Evolutionary conservation across 2,329 filamentous ascomycete species (phyloP).

Genomic region (Sporothrix brasiliensis): DNA sequence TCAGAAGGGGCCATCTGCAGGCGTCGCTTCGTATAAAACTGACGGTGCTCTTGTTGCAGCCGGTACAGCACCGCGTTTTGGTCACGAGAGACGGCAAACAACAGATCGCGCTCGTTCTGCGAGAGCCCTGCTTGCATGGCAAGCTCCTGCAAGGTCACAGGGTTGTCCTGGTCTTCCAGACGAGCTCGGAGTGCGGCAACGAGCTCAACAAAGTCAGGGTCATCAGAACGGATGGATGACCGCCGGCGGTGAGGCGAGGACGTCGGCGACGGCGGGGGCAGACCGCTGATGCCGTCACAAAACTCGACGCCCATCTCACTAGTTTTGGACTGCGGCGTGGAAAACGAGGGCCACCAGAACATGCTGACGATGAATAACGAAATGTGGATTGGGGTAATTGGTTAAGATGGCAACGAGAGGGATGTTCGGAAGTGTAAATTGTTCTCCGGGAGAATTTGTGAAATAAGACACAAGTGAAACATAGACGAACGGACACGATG

Average conservation of each 20-base stretch:
- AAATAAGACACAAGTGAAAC: no score
- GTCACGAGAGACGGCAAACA: not conserved
- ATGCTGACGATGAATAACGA: not conserved
- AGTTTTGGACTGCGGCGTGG: not conserved
- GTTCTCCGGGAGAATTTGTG: no score
- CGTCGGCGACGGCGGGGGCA: not conserved
- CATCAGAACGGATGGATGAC: constrained; percentile 5
- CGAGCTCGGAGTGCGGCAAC: constrained; percentile 1
- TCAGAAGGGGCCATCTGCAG: constrained; percentile 8
- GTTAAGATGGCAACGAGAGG: no score
- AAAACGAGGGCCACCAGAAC: not conserved
- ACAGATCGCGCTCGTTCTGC: constrained; percentile 15
- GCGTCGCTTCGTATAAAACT: not conserved
- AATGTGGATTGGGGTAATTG: no score
- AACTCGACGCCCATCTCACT: not conserved
- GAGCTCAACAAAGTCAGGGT: constrained; percentile 1
- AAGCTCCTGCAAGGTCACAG: not conserved
- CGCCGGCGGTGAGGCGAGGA: not conserved
- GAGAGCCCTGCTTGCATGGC: constrained; percentile 14
- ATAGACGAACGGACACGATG: no score
- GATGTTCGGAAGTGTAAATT: no score
- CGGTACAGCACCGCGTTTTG: not conserved
- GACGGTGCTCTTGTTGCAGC: not conserved
- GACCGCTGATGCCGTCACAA: not conserved
- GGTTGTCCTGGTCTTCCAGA: not conserved